phyloP scores from a whole-genome alignment of 2,329 filamentous ascomycete genomes.

The Cryoendolithus antarcticus region DNA sequence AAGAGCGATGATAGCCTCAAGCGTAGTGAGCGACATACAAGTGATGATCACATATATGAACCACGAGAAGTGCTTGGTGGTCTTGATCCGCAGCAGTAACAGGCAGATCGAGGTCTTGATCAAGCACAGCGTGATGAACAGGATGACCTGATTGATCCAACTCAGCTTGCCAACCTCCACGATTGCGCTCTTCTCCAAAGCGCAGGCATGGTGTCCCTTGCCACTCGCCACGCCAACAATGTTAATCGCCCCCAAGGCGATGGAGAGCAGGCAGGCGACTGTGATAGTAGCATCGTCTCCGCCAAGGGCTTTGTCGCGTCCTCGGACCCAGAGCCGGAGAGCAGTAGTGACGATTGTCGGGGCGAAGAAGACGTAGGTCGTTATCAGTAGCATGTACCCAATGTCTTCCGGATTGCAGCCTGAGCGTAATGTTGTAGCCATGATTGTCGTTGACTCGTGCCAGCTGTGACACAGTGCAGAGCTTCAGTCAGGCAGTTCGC shows the following conservation, averaged over 20 bases:
- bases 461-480: neutral
- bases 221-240: constrained; percentile 23
- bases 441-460: no score
- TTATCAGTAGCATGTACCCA: constrained; percentile 1
- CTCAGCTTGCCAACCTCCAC: constrained; percentile 23
- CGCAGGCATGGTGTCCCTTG: constrained; percentile 30
- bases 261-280: constrained; percentile 18
- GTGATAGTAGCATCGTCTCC: constrained; percentile 28
- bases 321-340: neutral
- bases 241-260: constrained; percentile 24
- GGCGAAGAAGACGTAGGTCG: neutral
- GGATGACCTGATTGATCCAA: constrained; percentile 32
- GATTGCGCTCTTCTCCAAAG: constrained; percentile 22
- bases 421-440: no score
- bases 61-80: constrained; percentile 19
- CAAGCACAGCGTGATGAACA: constrained; percentile 29
- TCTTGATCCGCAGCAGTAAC: constrained; percentile 30
- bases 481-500: neutral
- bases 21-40: constrained; percentile 12
- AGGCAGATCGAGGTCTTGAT: constrained; percentile 33
- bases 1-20: constrained; percentile 13
- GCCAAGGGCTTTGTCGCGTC: constrained; percentile 1
- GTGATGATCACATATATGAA: constrained; percentile 18
- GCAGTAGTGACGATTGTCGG: neutral
- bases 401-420: neutral